Conservation (phyloP, 2,329 filamentous ascomycete species). For the Calonectria pteridis region DNA sequence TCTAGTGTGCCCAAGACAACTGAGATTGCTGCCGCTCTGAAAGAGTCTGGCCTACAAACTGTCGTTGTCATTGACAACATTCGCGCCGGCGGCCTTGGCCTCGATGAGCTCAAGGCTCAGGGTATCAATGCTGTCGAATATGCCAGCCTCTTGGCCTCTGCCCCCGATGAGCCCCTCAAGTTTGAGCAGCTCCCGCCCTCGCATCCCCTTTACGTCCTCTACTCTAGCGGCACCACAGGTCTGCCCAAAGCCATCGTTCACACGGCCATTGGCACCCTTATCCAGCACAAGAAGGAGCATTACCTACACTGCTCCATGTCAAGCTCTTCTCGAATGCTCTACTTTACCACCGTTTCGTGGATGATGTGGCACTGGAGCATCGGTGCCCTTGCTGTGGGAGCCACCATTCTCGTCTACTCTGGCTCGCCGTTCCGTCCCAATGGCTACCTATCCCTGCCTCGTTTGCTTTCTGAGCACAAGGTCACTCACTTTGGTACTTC, state of each 20-base stretch:
- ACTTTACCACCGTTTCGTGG: constrained; percentile 96
- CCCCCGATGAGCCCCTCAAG: constrained; percentile 60
- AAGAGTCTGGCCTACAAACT: constrained; percentile 69
- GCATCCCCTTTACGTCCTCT: constrained; percentile 93
- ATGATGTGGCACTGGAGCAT: constrained; percentile 99
- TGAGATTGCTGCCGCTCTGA: constrained; percentile 78
- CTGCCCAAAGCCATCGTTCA: constrained; percentile 95
- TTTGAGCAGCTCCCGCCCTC: constrained; percentile 87
- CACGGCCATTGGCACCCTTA: constrained; percentile 86
- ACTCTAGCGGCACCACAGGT: constrained; percentile 90
- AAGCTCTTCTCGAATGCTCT: constrained; percentile 81
- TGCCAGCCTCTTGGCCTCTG: constrained; percentile 56
- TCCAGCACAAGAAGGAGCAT: constrained; percentile 98
- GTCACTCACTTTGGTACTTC: constrained; percentile 97
- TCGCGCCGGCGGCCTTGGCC: constrained; percentile 53
- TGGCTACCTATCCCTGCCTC: constrained; percentile 84
- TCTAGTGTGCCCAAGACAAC: constrained; percentile 81
- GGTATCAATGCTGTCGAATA: constrained; percentile 60
- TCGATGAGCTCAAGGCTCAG: constrained; percentile 55
- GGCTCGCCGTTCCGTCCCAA: constrained; percentile 89
- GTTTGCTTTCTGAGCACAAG: constrained; percentile 80
- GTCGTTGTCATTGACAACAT: constrained; percentile 83
- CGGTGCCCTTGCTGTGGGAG: constrained; percentile 84
- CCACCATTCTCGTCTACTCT: constrained; percentile 89
- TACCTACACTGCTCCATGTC: constrained; percentile 86